These are phyloP conservation scores for Leccinum subtestaceum DNA, from an alignment of 768 basidiomycete genomes.

Conservation along the genomic window DNA sequence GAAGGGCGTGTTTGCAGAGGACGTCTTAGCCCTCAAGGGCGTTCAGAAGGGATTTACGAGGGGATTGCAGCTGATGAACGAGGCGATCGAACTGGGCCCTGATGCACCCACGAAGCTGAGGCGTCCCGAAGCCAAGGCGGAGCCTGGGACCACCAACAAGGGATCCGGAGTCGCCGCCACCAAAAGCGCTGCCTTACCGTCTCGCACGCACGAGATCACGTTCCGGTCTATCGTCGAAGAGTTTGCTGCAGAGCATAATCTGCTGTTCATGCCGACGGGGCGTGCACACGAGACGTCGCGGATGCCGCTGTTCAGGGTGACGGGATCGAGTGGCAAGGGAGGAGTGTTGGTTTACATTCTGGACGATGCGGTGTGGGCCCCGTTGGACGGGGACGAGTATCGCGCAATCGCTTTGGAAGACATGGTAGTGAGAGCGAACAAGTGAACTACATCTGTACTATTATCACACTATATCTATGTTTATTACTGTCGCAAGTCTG, in stretches of 20 bases:
- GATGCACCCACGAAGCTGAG: constrained; percentile 66
- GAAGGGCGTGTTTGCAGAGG: constrained; percentile 75
- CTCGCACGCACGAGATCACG: constrained; percentile 77
- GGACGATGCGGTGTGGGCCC: constrained; percentile 93
- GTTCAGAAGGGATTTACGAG: constrained; percentile 80
- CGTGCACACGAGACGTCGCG: constrained; percentile 80
- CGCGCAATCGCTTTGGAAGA: constrained; percentile 82
- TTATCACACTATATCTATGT: not conserved
- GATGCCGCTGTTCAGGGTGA: constrained; percentile 87
- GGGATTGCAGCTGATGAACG: constrained; percentile 92
- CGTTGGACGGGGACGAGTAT: constrained; percentile 57
- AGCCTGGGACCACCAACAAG: constrained; percentile 34
- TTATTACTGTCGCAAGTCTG: not conserved
- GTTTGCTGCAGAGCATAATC: constrained; percentile 76
- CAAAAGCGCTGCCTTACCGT: constrained; percentile 38
- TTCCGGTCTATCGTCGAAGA: constrained; percentile 95
- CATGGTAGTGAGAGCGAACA: constrained; percentile 71
- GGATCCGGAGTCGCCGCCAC: constrained; percentile 30
- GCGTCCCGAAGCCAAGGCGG: constrained; percentile 64
- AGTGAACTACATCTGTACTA: constrained; percentile 11
- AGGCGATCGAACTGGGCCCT: constrained; percentile 82
- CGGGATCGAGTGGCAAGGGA: constrained; percentile 78
- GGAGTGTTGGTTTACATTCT: constrained; percentile 86
- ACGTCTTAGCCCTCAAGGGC: constrained; percentile 60
- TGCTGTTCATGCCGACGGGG: constrained; percentile 88